Evolutionary conservation across 768 basidiomycete species (phyloP).

Genomic region (Mycena amicta): DNA sequence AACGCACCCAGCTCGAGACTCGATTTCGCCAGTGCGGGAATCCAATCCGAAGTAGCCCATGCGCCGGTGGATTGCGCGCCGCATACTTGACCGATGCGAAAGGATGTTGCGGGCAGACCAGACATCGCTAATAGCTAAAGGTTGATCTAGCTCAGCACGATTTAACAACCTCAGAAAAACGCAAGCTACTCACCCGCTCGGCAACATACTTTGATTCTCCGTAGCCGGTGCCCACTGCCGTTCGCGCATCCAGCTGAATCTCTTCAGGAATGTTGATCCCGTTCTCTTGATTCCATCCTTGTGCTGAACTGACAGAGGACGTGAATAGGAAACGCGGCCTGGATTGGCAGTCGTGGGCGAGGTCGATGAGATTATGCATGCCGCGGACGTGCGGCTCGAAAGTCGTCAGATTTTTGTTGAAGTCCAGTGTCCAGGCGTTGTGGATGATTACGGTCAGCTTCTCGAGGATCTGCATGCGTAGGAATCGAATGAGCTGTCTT

Average conservation of each 20-base stretch:
- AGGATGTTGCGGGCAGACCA: background rate
- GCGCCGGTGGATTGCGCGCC: conserved; percentile 36
- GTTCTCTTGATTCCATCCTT: conserved; percentile 29
- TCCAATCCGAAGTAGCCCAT: conserved; percentile 40
- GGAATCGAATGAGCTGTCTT: conserved; percentile 35
- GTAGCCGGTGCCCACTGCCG: conserved; percentile 19
- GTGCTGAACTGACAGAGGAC: conserved; percentile 30
- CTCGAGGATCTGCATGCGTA: too few relatives aligned
- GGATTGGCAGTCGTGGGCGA: conserved; percentile 33
- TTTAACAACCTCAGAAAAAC: background rate
- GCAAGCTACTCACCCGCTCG: conserved; percentile 24
- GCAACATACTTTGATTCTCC: conserved; percentile 25
- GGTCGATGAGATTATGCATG: conserved; percentile 48
- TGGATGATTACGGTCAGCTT: conserved; percentile 41
- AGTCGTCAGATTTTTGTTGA: conserved; percentile 51
- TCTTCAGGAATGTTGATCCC: conserved; percentile 28
- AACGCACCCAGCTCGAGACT: conserved; percentile 32
- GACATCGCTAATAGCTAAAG: background rate
- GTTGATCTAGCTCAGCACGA: background rate
- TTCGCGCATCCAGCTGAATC: conserved; percentile 5
- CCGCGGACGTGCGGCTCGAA: conserved; percentile 53
- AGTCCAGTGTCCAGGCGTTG: conserved; percentile 45
- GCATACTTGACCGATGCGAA: conserved; percentile 42
- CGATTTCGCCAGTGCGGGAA: conserved; percentile 40
- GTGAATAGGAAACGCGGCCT: conserved; percentile 32